Evolutionary conservation across 805 yeast species (phyloP).

Genomic region (Candida maris): DNA sequence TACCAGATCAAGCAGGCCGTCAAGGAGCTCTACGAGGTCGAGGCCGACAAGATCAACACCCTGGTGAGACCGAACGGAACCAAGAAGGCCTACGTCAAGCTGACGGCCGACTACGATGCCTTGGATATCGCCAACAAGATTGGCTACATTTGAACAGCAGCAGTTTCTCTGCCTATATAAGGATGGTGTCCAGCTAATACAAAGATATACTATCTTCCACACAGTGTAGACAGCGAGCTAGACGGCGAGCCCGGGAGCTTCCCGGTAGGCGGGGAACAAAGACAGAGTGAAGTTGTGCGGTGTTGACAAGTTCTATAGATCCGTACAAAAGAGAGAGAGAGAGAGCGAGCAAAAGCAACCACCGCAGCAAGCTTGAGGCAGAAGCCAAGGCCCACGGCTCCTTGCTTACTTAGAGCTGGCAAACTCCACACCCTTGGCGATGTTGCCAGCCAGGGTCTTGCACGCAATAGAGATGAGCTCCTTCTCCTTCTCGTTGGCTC

Average conservation of each 20-base stretch:
- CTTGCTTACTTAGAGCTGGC: slow-evolving; percentile 4
- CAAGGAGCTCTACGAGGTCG: slow-evolving; percentile 97
- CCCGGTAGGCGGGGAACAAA: too few species aligned
- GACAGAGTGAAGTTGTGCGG: too few species aligned
- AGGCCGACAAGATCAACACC: slow-evolving; percentile 91
- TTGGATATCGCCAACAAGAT: slow-evolving; percentile 99
- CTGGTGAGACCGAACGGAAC: slow-evolving; percentile 98
- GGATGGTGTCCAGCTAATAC: too few species aligned
- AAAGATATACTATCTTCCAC: too few species aligned
- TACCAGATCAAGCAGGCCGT: slow-evolving; percentile 97
- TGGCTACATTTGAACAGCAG: slow-evolving; percentile 98
- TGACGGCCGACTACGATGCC: slow-evolving; percentile 99
- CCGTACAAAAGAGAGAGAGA: too few species aligned
- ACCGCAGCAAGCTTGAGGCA: too few species aligned
- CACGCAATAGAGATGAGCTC: slow-evolving; percentile 51
- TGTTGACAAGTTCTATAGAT: too few species aligned
- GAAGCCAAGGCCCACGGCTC: too few species aligned
- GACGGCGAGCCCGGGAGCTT: too few species aligned
- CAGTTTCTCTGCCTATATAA: too few species aligned
- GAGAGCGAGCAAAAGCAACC: too few species aligned
- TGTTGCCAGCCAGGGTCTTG: slow-evolving; percentile 51
- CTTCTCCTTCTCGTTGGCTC: slow-evolving; percentile 49
- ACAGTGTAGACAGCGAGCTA: too few species aligned
- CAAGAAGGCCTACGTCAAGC: slow-evolving; percentile 99
- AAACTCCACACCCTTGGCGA: slow-evolving; percentile 50